Base-by-base conservation (phyloP, 371 early-diverging fungal species). In the Batrachochytrium dendrobatidis region DNA sequence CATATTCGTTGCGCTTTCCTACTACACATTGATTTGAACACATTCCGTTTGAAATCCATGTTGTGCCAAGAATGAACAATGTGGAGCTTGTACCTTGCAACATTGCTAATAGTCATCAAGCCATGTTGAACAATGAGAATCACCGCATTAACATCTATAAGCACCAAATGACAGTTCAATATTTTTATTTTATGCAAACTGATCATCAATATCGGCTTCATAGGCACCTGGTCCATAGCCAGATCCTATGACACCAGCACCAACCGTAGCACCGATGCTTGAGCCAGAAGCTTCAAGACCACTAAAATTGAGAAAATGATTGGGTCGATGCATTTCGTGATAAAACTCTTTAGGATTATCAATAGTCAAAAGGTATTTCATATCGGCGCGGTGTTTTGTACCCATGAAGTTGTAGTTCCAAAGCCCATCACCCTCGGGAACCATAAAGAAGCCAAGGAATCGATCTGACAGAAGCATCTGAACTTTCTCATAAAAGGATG, bases 341-440 rank as follows among this genome's bases (percentile, higher is more conserved):
- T 97, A 98, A 70, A 95, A 98, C 64, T 91, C 92, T 64, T 92
- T 91, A 20, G 98, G 98, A 30, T 85, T 82, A 61, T 95, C 98
- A 54, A 97, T 76, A 34, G 84, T 83, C 57, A 97, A 71, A 7
- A 79, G 75, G 65, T 95, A 97, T 64, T 87, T 86, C 95, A 95
- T 93, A 56, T 90, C 91, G 0, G 88, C 82, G 34, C 85, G 82
- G 66, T 91, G 92, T 60, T 84, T 86, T 24, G 94, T 88, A 25
- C 95, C 96, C 92, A 92, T 92, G 67, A 93, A 92, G 73, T 89
- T 88, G 72, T 95, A 97, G 74, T 98, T 97, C 99, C 99, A 98
- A 33, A 89, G 70, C 43, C 90, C 91, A 33, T 77, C 80, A 18
- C 87, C 84, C 24, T 86, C 89, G 0, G 99, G 99, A 1, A 96